Conservation (phyloP, 495 filamentous ascomycete genomes). For the Daldinia concentrica region DNA sequence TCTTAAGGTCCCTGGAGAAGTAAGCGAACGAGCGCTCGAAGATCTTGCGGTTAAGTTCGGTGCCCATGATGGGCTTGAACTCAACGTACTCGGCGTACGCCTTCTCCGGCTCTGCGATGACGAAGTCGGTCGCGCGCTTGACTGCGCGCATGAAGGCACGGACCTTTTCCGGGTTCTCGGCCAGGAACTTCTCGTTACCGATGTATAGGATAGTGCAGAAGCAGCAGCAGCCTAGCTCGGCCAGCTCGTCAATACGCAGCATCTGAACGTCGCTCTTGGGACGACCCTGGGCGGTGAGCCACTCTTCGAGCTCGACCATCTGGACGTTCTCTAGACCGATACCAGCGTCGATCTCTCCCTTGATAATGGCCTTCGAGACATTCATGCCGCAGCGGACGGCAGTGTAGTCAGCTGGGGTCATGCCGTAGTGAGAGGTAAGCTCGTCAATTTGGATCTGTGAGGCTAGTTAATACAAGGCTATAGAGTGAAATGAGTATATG, state of each 20-base stretch:
- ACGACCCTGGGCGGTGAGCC: slow-evolving; percentile 68
- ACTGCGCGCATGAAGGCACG: slow-evolving; percentile 69
- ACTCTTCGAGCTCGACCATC: slow-evolving; percentile 77
- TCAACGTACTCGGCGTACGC: slow-evolving; percentile 73
- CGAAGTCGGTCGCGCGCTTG: slow-evolving; percentile 72
- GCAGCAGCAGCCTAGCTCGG: slow-evolving; percentile 77
- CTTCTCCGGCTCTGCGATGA: slow-evolving; percentile 65
- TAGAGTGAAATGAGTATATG: slow-evolving; percentile 21
- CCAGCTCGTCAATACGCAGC: slow-evolving; percentile 77
- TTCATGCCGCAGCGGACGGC: slow-evolving; percentile 67
- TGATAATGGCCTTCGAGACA: slow-evolving; percentile 64
- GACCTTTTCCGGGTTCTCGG: slow-evolving; percentile 66
- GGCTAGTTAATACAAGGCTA: slow-evolving; percentile 22
- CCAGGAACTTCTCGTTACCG: slow-evolving; percentile 68
- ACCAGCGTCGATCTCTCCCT: slow-evolving; percentile 71
- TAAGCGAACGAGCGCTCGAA: slow-evolving; percentile 76
- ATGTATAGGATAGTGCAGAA: slow-evolving; percentile 81
- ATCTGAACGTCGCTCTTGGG: slow-evolving; percentile 71
- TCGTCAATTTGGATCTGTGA: slow-evolving; percentile 74
- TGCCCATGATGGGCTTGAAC: slow-evolving; percentile 73
- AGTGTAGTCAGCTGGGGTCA: slow-evolving; percentile 74
- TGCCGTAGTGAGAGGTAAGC: slow-evolving; percentile 75
- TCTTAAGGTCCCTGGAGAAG: slow-evolving; percentile 76
- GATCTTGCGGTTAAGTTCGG: slow-evolving; percentile 73
- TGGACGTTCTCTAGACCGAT: slow-evolving; percentile 79